Evolutionary conservation across 257 asterid species (phyloP), one percentile per base, ranked within the genome.

Genomic region (Forsythia viridissima): DNA sequence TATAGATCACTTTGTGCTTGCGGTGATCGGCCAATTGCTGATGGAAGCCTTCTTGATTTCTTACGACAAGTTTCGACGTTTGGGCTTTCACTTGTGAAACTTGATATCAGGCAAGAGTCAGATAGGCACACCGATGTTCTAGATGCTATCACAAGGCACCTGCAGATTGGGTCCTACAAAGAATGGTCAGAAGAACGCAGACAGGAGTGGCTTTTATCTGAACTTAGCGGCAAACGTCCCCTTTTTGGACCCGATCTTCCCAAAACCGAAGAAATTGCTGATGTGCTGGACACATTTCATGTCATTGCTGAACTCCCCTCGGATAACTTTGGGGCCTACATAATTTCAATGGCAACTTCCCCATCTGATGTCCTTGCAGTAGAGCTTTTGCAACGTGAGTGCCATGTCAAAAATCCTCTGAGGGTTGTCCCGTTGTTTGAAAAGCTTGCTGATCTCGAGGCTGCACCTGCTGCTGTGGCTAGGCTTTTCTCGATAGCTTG

Each of bases 281-380:
- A 93, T 44, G 99, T 93, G 21, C 77, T 94, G 68, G 89, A 91
- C 77, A 93, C 99, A 3, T 93, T 94, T 59, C 82, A 89, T 1
- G 98, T 94, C 77, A 84, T 94, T 16, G 80, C 98, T 0, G 99
- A 94, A 82, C 97, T 93, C 70, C 96, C 98, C 0, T 34, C 93
- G 0, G 98, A 94, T 68, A 89, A 55, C 52, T 94, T 94, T 40
- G 99, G 99, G 3, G 99, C 99, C 36, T 94, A 94, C 81, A 86
- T 94, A 16, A 94, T 94, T 57, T 94, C 98, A 15, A 94, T 94
- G 98, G 98, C 98, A 5, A 94, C 98, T 3, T 87, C 98, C 75
- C 92, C 98, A 4, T 94, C 98, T 36, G 98, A 94, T 69, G 98
- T 94, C 76, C 98, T 94, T 3, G 98, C 98, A 0, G 97, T 94